Evolutionary conservation across 148 eudicot species (phyloP).

Genomic region (Vaccinium darrowii): DNA sequence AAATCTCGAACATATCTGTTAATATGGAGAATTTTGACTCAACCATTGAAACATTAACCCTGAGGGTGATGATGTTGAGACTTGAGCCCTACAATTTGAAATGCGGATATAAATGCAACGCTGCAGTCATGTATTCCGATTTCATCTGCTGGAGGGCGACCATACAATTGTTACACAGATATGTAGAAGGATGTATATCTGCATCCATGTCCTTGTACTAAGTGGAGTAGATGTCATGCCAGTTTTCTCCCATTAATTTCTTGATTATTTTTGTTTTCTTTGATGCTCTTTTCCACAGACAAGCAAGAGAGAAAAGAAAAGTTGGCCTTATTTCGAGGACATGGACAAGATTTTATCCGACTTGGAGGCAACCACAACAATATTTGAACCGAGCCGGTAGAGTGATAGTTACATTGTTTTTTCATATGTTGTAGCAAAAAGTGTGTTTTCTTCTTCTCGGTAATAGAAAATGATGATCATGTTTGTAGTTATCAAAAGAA

Average conservation of each 20-base stretch:
- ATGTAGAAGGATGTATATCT: background rate
- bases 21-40: background rate
- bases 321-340: constrained; percentile 68
- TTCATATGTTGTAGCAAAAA: background rate
- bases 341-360: constrained; percentile 57
- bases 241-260: background rate
- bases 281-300: constrained; percentile 48
- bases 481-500: background rate
- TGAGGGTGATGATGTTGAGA: background rate
- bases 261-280: background rate
- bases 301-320: constrained; percentile 54
- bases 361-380: constrained; percentile 34
- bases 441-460: background rate
- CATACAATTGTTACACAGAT: background rate
- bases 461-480: background rate
- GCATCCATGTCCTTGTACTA: background rate
- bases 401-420: background rate
- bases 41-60: background rate
- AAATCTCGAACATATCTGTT: background rate
- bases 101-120: background rate
- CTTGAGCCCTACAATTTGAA: background rate
- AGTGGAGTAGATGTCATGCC: background rate
- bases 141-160: background rate
- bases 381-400: too few species aligned
- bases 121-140: background rate